A percentile compares a stretch with the other conserved stretches of the same genome.
Evolutionary conservation across 208 protist genomes (phyloP).

Genomic region (Endotrypanum monterogeii): DNA sequence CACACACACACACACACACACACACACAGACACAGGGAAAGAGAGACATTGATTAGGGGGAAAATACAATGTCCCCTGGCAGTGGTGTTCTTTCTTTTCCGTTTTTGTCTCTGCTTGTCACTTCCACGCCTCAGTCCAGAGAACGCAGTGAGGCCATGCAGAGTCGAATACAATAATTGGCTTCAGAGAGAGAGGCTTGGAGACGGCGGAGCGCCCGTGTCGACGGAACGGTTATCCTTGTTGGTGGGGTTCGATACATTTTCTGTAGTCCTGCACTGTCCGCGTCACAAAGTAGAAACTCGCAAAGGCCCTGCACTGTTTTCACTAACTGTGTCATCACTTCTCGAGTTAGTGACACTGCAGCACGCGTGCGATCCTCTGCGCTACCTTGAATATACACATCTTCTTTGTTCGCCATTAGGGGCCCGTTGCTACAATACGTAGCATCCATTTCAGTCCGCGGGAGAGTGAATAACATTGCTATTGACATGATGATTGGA

Average conservation of each 20-base stretch:
- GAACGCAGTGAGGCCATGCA: constrained; percentile 15
- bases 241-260: constrained; percentile 2
- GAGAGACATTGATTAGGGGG: too few relatives aligned
- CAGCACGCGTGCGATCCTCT: constrained; percentile 9
- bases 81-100: background rate
- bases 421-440: constrained; percentile 7
- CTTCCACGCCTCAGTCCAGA: constrained; percentile 1
- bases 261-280: background rate
- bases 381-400: constrained; percentile 3
- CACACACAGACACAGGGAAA: background rate
- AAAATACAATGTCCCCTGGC: background rate
- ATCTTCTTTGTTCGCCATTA: background rate
- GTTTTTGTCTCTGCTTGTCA: too few relatives aligned
- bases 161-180: constrained; percentile 11
- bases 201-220: constrained; percentile 34
- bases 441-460: constrained; percentile 1
- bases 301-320: constrained; percentile 17
- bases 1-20: background rate
- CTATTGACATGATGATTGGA: constrained; percentile 9
- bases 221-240: constrained; percentile 15
- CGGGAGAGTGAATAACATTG: constrained; percentile 3
- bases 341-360: constrained; percentile 5
- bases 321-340: constrained; percentile 3
- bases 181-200: constrained; percentile 20
- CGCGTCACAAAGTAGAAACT: constrained; percentile 14